Conservation (phyloP, 108 stramenopile species). For the Pelagomonas calceolata region DNA sequence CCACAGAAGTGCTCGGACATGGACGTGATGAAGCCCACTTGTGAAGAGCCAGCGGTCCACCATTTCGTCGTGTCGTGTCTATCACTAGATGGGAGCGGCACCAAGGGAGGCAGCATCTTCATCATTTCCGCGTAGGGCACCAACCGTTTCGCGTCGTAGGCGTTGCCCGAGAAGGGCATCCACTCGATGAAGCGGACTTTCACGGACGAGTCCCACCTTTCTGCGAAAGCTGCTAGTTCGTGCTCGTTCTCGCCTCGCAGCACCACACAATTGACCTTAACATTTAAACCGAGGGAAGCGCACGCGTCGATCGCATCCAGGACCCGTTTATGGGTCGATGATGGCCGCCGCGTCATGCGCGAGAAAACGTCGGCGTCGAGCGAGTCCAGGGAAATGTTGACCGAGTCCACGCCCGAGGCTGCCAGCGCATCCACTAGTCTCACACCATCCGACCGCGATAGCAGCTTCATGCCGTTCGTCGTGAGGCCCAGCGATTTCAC, state of each 20-base stretch:
- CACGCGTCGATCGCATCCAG: slow-evolving; percentile 53
- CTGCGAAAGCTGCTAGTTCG: slow-evolving; percentile 72
- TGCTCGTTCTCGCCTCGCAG: slow-evolving; percentile 80
- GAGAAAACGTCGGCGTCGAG: slow-evolving; percentile 68
- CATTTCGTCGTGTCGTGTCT: slow-evolving; percentile 95
- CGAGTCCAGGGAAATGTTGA: slow-evolving; percentile 90
- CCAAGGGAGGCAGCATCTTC: slow-evolving; percentile 20
- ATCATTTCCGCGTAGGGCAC: slow-evolving; percentile 76
- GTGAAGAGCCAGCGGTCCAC: slow-evolving; percentile 49
- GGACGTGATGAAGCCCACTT: slow-evolving; percentile 94
- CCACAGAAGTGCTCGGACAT: slow-evolving; percentile 96
- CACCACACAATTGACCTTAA: slow-evolving; percentile 90
- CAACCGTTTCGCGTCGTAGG: slow-evolving; percentile 63
- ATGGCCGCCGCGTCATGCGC: slow-evolving; percentile 62
- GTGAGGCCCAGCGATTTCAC: slow-evolving; percentile 74
- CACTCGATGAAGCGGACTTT: slow-evolving; percentile 97
- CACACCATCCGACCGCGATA: slow-evolving; percentile 24
- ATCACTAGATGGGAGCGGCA: slow-evolving; percentile 34
- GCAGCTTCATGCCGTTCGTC: slow-evolving; percentile 82
- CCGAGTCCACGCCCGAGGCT: slow-evolving; percentile 73
- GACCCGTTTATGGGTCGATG: slow-evolving; percentile 48
- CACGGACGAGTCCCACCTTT: slow-evolving; percentile 43
- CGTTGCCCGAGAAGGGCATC: slow-evolving; percentile 98
- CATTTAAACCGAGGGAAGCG: slow-evolving; percentile 32
- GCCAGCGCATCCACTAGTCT: slow-evolving; percentile 42